Evolutionary conservation across 2,329 filamentous ascomycete species (phyloP), one percentile per base, ranked within the genome.

Genomic region (Paradendryphiella salina): DNA sequence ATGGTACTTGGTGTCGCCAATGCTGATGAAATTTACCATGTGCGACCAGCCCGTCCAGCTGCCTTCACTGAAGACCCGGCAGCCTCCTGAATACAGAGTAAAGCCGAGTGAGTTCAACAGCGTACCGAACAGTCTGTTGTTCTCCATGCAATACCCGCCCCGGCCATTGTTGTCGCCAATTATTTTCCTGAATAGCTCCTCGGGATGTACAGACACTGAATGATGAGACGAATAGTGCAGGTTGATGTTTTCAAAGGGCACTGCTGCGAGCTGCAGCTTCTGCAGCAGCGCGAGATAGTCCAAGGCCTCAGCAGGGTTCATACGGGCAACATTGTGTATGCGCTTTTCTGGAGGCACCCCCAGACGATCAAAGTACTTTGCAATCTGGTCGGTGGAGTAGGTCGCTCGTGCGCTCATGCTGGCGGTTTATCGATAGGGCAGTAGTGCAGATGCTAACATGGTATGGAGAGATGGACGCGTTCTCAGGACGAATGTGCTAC

Each of bases 71-170:
- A 61, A 71, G n/a, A 79, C 75, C 9, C 76, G 64, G 3, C 69
- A 76, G 6, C 72, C 77, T 11, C 67, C 73, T 29, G 72, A 71
- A 37, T 72, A 73, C 13, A 78, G 51, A 17, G 66, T 66, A 57
- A 78, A 85, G 0, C 81, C 82, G 29, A 85, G 60, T 0, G 76
- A 79, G 34, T 75, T 72, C 37, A 85, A 62, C 10, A 84, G 69
- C 3, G 75, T 76, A 5, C 75, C 77, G 52, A 85, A 79, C 26
- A 85, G 68, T 3, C 71, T 67, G 37, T 83, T 83, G 56, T 79
- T 82, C 66, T 85, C 82, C 80, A 85, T 83, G 63, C 82, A 85
- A 53, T 84, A 84, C 1, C 83, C 83, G 20, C 83, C 82, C 26
- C 80, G 67, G 4, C 75, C 74, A 38, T 71, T 71, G 32, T 77